These are phyloP conservation scores for Candida tallmaniae DNA, from an alignment of 805 yeast species.

Conservation along the genomic window DNA sequence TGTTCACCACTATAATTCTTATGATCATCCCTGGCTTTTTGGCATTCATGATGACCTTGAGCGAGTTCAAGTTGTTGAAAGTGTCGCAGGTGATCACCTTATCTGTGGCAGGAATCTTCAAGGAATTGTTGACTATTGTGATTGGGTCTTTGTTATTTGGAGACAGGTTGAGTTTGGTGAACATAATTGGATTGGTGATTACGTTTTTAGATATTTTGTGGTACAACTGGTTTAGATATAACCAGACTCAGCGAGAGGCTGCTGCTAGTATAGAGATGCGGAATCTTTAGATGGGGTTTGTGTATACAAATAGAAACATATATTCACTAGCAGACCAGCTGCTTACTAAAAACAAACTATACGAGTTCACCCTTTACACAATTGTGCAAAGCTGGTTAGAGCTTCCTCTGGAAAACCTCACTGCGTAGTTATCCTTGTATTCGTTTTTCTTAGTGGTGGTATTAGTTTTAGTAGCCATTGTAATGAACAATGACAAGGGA, in stretches of 20 bases:
- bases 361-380: no score
- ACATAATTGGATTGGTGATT: constrained; percentile 66
- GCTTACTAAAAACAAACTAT: no score
- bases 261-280: constrained; percentile 1
- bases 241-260: constrained; percentile 3
- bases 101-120: constrained; percentile 88
- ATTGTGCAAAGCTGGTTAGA: no score
- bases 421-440: no score
- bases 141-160: constrained; percentile 65
- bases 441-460: no score
- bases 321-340: no score
- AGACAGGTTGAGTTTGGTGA: constrained; percentile 63
- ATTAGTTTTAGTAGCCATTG: no score
- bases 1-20: constrained; percentile 49
- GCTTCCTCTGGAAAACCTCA: no score
- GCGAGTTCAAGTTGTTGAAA: constrained; percentile 79
- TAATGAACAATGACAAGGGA: no score
- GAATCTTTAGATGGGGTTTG: constrained; percentile 3
- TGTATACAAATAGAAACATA: no score
- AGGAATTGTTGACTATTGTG: constrained; percentile 82
- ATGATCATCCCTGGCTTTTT: constrained; percentile 77
- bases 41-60: constrained; percentile 85
- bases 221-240: constrained; percentile 67
- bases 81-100: constrained; percentile 81
- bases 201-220: constrained; percentile 77